Conservation (phyloP, 768 basidiomycete genomes). For the Termitomyces sp. region DNA sequence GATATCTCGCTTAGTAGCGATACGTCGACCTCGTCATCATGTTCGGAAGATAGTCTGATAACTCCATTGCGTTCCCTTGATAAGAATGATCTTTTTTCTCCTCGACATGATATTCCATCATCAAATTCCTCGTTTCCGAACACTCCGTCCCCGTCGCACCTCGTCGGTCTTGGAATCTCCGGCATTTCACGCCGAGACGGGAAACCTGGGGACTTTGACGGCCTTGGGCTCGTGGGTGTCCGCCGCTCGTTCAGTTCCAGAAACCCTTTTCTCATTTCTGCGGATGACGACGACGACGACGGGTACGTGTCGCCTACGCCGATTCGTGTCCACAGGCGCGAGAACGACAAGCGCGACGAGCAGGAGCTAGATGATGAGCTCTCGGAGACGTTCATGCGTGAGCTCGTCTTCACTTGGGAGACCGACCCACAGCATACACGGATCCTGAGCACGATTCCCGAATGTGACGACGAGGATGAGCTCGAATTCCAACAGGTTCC, state of each 20-base stretch:
- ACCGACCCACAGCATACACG: constrained; percentile 3
- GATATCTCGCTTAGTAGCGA: constrained; percentile 11
- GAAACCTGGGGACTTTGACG: constrained; percentile 7
- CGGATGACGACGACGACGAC: constrained; percentile 3
- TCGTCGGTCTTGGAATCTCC: constrained; percentile 13
- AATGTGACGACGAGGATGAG: constrained; percentile 11
- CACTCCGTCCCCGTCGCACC: background rate
- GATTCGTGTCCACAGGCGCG: background rate
- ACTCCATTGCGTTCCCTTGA: background rate
- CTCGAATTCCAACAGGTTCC: background rate
- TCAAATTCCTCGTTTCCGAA: background rate
- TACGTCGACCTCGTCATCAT: constrained; percentile 10
- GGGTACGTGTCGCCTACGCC: constrained; percentile 10
- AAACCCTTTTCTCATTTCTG: background rate
- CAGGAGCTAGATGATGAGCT: background rate
- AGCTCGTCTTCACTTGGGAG: constrained; percentile 12
- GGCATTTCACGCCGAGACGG: constrained; percentile 12
- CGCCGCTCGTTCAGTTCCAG: constrained; percentile 3
- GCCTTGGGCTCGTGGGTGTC: constrained; percentile 12
- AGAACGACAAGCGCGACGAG: background rate
- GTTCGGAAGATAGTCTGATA: constrained; percentile 4
- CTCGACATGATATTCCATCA: background rate
- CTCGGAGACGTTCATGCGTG: constrained; percentile 10
- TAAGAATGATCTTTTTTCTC: constrained; percentile 8
- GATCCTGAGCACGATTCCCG: constrained; percentile 6